Evolutionary conservation across 2,329 filamentous ascomycete genomes (phyloP).

Genomic region (Aspergillus sp.): DNA sequence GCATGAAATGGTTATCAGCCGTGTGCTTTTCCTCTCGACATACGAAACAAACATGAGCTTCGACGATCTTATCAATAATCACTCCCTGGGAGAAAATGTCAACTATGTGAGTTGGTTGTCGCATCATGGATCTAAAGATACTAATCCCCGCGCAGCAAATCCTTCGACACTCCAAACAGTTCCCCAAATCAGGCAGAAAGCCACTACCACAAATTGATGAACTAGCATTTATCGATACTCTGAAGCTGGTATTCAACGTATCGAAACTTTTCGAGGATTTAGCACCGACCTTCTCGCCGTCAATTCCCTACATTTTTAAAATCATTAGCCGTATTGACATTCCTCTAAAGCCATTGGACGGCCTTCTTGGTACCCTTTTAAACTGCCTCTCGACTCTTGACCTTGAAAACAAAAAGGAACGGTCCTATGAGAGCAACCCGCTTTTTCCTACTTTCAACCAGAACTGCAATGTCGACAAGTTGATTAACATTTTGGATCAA

Average conservation of each 20-base stretch:
- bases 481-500: constrained; percentile 69
- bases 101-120: constrained; percentile 44
- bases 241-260: constrained; percentile 88
- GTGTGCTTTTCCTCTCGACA: constrained; percentile 76
- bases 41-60: constrained; percentile 73
- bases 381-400: constrained; percentile 82
- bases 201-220: constrained; percentile 58
- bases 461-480: constrained; percentile 59
- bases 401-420: constrained; percentile 56
- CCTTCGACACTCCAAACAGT: constrained; percentile 64
- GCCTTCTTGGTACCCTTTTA: constrained; percentile 69
- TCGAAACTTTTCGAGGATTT: constrained; percentile 70
- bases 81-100: constrained; percentile 68
- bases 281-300: constrained; percentile 61
- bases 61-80: constrained; percentile 62
- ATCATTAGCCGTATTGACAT: constrained; percentile 65
- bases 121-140: not conserved
- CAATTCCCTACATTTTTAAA: constrained; percentile 68
- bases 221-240: constrained; percentile 77
- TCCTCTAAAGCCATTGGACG: constrained; percentile 66
- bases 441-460: constrained; percentile 67
- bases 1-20: constrained; percentile 81
- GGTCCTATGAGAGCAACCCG: constrained; percentile 46
- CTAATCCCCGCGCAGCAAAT: constrained; percentile 56
- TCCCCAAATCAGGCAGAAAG: constrained; percentile 42